Percentiles rank a stretch among this genome's conserved stretches.
phyloP scores from a whole-genome alignment of 2,329 filamentous ascomycete species.

The Neofusicoccum sp. region DNA sequence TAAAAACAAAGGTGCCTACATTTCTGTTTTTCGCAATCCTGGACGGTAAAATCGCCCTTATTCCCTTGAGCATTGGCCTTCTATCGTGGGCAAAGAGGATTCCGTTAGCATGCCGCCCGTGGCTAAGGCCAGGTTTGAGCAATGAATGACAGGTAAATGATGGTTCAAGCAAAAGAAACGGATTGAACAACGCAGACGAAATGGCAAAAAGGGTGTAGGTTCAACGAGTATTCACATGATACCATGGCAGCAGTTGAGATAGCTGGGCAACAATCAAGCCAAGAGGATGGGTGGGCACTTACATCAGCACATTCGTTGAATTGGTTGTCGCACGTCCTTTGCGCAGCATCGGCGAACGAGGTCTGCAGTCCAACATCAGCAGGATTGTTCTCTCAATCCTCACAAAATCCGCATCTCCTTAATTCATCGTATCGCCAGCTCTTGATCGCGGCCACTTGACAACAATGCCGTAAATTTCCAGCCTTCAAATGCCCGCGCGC shows the following conservation, averaged over 20 bases:
- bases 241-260: not conserved
- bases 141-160: not conserved
- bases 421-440: not conserved
- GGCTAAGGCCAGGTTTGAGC: not conserved
- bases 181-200: too few relatives aligned
- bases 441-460: too few relatives aligned
- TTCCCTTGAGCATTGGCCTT: conserved; percentile 17
- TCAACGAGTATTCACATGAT: too few relatives aligned
- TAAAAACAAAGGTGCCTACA: not conserved
- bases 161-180: not conserved
- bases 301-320: conserved; percentile 21
- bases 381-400: not conserved
- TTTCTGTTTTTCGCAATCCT: conserved; percentile 12
- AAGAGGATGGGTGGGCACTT: not conserved
- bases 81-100: not conserved
- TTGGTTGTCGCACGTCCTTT: conserved; percentile 21
- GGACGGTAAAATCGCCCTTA: conserved; percentile 11
- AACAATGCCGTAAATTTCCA: too few relatives aligned
- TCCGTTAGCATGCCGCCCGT: not conserved
- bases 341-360: conserved; percentile 17
- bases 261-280: not conserved
- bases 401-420: not conserved
- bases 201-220: too few relatives aligned
- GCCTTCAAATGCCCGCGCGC: too few relatives aligned
- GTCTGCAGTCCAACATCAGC: not conserved